Conservation (phyloP, 2,329 filamentous ascomycete species). For the Aureobasidium musti region DNA sequence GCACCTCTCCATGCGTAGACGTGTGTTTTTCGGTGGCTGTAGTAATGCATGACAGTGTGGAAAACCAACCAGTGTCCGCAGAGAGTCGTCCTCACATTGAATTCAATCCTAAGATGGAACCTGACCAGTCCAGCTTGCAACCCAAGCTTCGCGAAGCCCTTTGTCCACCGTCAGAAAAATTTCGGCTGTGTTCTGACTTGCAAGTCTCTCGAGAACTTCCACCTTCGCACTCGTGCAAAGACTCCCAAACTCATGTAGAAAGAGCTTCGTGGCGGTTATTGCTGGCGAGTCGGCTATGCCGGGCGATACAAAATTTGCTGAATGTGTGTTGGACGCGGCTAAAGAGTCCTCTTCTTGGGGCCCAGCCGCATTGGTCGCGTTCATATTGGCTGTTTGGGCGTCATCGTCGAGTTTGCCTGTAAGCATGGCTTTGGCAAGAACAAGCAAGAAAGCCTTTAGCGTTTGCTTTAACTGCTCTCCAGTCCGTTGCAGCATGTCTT, state of each 20-base stretch:
- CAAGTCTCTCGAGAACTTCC: background rate
- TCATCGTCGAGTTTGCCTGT: no score
- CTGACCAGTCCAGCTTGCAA: background rate
- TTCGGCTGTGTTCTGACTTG: background rate
- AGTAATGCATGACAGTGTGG: no score
- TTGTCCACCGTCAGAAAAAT: background rate
- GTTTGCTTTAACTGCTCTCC: background rate
- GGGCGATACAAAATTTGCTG: background rate
- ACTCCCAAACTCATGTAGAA: background rate
- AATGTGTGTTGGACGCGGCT: no score
- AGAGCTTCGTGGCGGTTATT: background rate
- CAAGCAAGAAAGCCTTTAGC: background rate
- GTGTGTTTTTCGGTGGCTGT: no score
- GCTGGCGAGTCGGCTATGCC: background rate
- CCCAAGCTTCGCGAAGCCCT: slow-evolving; percentile 5
- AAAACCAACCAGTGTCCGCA: no score
- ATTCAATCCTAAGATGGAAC: no score
- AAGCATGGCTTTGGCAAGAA: background rate
- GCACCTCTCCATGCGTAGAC: no score
- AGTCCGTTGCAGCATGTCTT: background rate
- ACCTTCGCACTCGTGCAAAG: background rate
- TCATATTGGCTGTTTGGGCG: background rate
- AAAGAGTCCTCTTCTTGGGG: background rate
- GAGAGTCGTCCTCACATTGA: no score
- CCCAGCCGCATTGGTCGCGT: background rate